These are phyloP conservation scores for Rhodosporidiobolus odoratus DNA, from an alignment of 768 basidiomycete species.

Conservation along the genomic window DNA sequence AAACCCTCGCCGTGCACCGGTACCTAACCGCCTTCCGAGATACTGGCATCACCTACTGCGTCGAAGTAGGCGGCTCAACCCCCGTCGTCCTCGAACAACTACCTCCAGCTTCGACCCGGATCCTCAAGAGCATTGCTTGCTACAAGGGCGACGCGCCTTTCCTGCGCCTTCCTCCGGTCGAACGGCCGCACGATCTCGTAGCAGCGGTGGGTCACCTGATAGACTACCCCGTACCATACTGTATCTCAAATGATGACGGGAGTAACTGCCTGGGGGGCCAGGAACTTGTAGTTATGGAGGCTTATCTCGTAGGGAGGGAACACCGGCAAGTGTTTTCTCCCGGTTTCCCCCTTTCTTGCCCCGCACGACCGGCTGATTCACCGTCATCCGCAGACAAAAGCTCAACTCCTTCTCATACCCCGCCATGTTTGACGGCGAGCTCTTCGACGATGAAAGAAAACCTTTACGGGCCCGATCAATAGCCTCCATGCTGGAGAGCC, in stretches of 20 bases:
- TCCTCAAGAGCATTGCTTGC: background rate
- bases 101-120: background rate
- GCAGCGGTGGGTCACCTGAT: conserved; percentile 14
- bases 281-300: conserved; percentile 14
- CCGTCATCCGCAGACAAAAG: background rate
- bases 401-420: conserved; percentile 24
- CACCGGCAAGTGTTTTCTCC: background rate
- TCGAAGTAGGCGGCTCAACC: background rate
- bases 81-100: background rate
- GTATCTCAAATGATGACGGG: background rate
- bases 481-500: background rate
- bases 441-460: background rate
- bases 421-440: background rate
- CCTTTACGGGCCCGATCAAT: background rate
- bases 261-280: conserved; percentile 21
- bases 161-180: background rate
- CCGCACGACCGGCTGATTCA: background rate
- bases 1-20: conserved; percentile 12
- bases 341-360: background rate
- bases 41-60: too few relatives aligned
- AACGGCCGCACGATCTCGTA: background rate
- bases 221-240: conserved; percentile 24
- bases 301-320: background rate
- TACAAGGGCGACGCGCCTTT: background rate
- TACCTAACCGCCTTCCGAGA: too few relatives aligned